These are phyloP conservation scores for Nepenthes alata DNA, from an alignment of 179 eudicot genomes.

Conservation along the genomic window DNA sequence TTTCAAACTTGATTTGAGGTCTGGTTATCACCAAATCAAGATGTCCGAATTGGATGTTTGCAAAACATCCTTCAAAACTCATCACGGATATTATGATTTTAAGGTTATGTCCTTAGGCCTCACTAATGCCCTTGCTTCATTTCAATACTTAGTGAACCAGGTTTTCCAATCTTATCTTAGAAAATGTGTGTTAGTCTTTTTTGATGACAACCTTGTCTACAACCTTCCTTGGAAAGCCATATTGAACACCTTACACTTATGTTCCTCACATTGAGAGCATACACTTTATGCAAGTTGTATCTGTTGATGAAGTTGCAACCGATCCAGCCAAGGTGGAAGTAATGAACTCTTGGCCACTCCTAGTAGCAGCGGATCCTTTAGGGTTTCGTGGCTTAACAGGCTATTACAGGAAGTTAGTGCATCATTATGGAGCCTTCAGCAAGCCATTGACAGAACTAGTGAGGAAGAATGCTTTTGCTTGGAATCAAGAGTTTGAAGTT, in stretches of 20 bases:
- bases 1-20: not conserved
- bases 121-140: not conserved
- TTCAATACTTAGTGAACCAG: not conserved
- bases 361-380: not conserved
- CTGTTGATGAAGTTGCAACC: not conserved
- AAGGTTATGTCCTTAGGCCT: not conserved
- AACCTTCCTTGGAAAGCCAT: not conserved
- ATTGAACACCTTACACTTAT: too few species aligned
- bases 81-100: constrained; percentile 2
- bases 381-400: constrained; percentile 4
- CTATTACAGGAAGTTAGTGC: constrained; percentile 1
- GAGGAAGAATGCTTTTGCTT: not conserved
- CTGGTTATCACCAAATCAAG: not conserved
- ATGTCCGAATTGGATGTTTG: not conserved
- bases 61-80: constrained; percentile 1
- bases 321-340: constrained; percentile 1
- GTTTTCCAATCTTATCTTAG: not conserved
- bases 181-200: not conserved
- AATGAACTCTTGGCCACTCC: not conserved
- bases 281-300: not conserved
- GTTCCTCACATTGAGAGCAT: too few species aligned
- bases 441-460: not conserved
- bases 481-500: not conserved
- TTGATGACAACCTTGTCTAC: not conserved
- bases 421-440: not conserved